Percentiles rank a stretch among this genome's conserved stretches.
phyloP scores from a whole-genome alignment of 1,284 basidiomycete species.

The Trichosporon faecale region DNA sequence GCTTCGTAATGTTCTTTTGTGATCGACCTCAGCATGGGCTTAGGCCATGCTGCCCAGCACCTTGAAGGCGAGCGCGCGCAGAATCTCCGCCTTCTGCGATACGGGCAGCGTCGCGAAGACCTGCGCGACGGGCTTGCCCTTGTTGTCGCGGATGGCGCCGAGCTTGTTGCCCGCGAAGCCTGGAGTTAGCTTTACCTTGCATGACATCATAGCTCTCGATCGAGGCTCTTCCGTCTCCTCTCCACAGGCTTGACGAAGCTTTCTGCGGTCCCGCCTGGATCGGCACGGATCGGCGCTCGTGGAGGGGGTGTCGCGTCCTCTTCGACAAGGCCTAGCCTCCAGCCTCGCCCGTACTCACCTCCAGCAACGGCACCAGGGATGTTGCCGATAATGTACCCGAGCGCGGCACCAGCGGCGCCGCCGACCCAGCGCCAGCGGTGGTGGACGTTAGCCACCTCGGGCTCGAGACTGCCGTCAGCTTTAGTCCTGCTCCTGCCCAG shows the following conservation, averaged over 20 bases:
- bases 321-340: too few species aligned
- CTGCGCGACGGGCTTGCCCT: slow-evolving; percentile 83
- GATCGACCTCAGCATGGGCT: too few species aligned
- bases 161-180: slow-evolving; percentile 79
- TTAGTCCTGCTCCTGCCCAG: background rate
- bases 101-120: slow-evolving; percentile 81
- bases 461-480: slow-evolving; percentile 43
- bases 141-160: slow-evolving; percentile 84
- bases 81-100: slow-evolving; percentile 84
- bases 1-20: too few species aligned
- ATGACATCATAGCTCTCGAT: background rate
- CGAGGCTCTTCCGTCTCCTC: too few species aligned
- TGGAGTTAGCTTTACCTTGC: slow-evolving; percentile 33
- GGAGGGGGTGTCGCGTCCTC: too few species aligned
- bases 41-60: slow-evolving; percentile 63
- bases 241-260: too few species aligned
- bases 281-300: too few species aligned
- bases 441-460: slow-evolving; percentile 49
- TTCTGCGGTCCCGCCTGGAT: too few species aligned
- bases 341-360: slow-evolving; percentile 27
- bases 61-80: slow-evolving; percentile 82
- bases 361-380: slow-evolving; percentile 64
- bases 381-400: slow-evolving; percentile 86
- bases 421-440: slow-evolving; percentile 58
- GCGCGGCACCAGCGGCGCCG: slow-evolving; percentile 59